Percentiles rank a stretch among this genome's conserved stretches.
These are phyloP conservation scores for Talaromyces sp. DNA, from an alignment of 2,329 filamentous ascomycete species.

Conservation along the genomic window DNA sequence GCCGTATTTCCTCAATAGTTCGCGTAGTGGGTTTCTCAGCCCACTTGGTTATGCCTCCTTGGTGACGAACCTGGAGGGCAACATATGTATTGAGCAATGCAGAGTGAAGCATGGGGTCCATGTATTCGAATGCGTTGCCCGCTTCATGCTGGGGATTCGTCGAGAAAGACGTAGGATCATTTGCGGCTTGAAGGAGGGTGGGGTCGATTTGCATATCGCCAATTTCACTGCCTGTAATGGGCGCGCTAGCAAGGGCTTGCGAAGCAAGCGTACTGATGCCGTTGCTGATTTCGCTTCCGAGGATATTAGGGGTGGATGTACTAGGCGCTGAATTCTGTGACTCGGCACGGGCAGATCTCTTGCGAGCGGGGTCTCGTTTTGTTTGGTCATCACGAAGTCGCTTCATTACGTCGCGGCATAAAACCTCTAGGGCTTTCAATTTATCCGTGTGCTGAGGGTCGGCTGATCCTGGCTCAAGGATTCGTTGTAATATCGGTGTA, in stretches of 20 bases:
- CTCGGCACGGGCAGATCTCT: slow-evolving; percentile 32
- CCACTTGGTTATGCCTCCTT: slow-evolving; percentile 65
- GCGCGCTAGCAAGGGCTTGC: slow-evolving; percentile 47
- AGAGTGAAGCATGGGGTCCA: slow-evolving; percentile 40
- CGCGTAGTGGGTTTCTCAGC: slow-evolving; percentile 63
- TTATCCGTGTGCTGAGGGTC: slow-evolving; percentile 60
- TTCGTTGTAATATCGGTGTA: slow-evolving; percentile 58
- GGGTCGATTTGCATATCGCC: slow-evolving; percentile 66
- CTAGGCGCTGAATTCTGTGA: slow-evolving; percentile 24
- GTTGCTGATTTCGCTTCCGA: slow-evolving; percentile 36
- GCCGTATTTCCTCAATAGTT: slow-evolving; percentile 65
- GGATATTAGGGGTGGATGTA: slow-evolving; percentile 27
- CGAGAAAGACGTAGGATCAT: slow-evolving; percentile 47
- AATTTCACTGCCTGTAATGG: slow-evolving; percentile 42
- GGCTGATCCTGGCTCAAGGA: slow-evolving; percentile 55
- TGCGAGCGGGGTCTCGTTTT: slow-evolving; percentile 56
- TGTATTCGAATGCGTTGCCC: slow-evolving; percentile 36
- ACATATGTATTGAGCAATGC: slow-evolving; percentile 55
- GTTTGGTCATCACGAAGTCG: slow-evolving; percentile 69
- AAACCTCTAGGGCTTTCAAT: slow-evolving; percentile 67
- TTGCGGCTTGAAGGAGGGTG: slow-evolving; percentile 61
- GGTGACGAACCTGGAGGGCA: slow-evolving; percentile 69
- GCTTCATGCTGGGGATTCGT: slow-evolving; percentile 38
- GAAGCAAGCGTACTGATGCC: slow-evolving; percentile 49
- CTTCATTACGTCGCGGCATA: slow-evolving; percentile 78